phyloP scores from a whole-genome alignment of 1,139 yeast species.

The Lodderomyces theae region DNA sequence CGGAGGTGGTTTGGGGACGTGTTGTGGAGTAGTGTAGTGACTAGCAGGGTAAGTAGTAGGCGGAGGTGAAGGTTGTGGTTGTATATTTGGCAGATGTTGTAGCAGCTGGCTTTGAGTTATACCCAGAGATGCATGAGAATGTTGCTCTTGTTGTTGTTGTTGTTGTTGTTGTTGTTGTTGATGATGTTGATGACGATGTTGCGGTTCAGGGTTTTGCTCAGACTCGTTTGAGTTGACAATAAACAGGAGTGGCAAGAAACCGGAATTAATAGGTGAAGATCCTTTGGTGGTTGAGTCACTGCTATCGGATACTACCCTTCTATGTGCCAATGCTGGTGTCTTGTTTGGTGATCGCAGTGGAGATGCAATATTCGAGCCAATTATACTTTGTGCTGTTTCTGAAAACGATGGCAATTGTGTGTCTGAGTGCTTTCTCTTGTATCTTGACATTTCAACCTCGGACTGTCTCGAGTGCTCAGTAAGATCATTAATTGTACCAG shows the following conservation, averaged over 20 bases:
- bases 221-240: constrained; percentile 1
- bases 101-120: constrained; percentile 10
- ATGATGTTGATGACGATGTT: constrained; percentile 8
- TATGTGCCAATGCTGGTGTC: constrained; percentile 28
- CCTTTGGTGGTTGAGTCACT: constrained; percentile 17
- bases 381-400: constrained; percentile 26
- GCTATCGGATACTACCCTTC: constrained; percentile 28
- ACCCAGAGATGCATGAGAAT: constrained; percentile 7
- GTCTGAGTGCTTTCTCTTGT: constrained; percentile 27
- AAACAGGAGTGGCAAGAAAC: constrained; percentile 1
- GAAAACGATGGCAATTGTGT: constrained; percentile 28
- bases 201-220: constrained; percentile 11
- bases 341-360: constrained; percentile 33
- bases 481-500: constrained; percentile 14
- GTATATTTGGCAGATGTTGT: constrained; percentile 13
- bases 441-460: not conserved
- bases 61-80: constrained; percentile 8
- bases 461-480: constrained; percentile 6
- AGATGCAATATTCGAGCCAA: constrained; percentile 23
- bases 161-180: constrained; percentile 13
- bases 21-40: constrained; percentile 25
- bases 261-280: not conserved
- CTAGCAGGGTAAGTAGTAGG: constrained; percentile 28
- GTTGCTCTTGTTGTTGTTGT: constrained; percentile 12
- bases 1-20: constrained; percentile 8